A percentile compares a stretch with the other conserved stretches of the same genome.
Evolutionary conservation across 2,329 filamentous ascomycete species (phyloP).

Genomic region (Fusarium luffae): DNA sequence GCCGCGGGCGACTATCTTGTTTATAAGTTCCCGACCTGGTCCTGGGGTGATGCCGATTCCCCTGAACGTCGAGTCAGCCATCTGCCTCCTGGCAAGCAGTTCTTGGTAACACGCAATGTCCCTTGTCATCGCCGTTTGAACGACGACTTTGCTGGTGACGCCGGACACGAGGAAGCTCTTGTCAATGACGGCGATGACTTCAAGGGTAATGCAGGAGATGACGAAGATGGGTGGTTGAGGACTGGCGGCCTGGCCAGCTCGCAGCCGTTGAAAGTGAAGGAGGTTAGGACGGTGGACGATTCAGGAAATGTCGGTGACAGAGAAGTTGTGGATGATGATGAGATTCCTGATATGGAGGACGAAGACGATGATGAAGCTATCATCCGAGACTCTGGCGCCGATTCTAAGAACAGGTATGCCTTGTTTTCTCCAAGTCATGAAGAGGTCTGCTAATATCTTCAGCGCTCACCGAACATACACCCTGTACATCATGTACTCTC

Average conservation of each 20-base stretch:
- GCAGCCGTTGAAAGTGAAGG: slow-evolving; percentile 79
- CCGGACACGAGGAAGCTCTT: slow-evolving; percentile 85
- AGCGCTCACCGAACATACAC: slow-evolving; percentile 93
- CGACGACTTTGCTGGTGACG: slow-evolving; percentile 91
- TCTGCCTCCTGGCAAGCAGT: slow-evolving; percentile 92
- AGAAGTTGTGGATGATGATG: slow-evolving; percentile 76
- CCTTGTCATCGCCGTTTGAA: slow-evolving; percentile 92
- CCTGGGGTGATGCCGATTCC: slow-evolving; percentile 91
- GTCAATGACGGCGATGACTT: slow-evolving; percentile 82
- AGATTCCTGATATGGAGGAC: slow-evolving; percentile 98
- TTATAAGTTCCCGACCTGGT: slow-evolving; percentile 99
- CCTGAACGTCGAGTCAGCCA: slow-evolving; percentile 81
- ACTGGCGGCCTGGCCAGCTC: slow-evolving; percentile 83
- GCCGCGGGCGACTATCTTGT: slow-evolving; percentile 96
- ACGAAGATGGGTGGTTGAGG: slow-evolving; percentile 91
- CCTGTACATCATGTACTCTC: slow-evolving; percentile 97
- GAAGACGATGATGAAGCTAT: slow-evolving; percentile 98
- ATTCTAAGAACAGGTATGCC: slow-evolving; percentile 59
- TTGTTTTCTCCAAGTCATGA: neutral
- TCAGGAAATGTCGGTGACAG: slow-evolving; percentile 85
- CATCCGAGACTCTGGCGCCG: slow-evolving; percentile 76
- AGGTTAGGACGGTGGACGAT: slow-evolving; percentile 90
- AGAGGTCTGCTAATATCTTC: slow-evolving; percentile 3
- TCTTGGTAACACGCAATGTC: slow-evolving; percentile 91
- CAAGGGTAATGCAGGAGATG: slow-evolving; percentile 59